A percentile compares a stretch with the other conserved stretches of the same genome.
These are phyloP conservation scores for Aspergillus tamarii DNA, from an alignment of 2,329 filamentous ascomycete genomes.

Conservation along the genomic window DNA sequence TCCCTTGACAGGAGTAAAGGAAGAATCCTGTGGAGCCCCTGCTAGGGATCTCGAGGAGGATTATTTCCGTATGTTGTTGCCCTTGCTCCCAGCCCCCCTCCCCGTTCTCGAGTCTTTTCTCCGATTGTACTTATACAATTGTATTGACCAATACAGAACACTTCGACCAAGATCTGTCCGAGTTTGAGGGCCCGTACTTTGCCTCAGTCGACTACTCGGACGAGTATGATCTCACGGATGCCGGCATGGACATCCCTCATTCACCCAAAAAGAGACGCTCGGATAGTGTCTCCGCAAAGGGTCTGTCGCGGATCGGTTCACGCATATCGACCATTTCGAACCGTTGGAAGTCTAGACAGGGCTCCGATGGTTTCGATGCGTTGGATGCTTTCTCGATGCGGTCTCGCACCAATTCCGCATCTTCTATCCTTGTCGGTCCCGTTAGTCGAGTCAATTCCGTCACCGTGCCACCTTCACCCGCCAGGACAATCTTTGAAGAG, in stretches of 20 bases:
- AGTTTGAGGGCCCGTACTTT: conserved; percentile 35
- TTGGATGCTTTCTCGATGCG: conserved; percentile 36
- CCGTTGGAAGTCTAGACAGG: conserved; percentile 43
- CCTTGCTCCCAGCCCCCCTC: conserved; percentile 20
- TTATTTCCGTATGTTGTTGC: conserved; percentile 70
- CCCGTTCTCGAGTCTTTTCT: conserved; percentile 4
- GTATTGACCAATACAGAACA: conserved; percentile 33
- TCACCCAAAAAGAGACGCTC: conserved; percentile 59
- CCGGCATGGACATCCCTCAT: conserved; percentile 61
- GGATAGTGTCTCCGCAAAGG: conserved; percentile 51
- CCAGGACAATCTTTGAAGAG: conserved; percentile 66
- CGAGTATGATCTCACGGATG: conserved; percentile 60
- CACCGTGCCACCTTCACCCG: conserved; percentile 62
- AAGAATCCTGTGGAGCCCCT: conserved; percentile 74
- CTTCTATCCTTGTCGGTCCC: conserved; percentile 43
- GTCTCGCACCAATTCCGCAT: conserved; percentile 48
- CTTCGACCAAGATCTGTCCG: conserved; percentile 37
- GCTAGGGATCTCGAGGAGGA: conserved; percentile 57
- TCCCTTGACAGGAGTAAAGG: conserved; percentile 77
- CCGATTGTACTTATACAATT: not conserved
- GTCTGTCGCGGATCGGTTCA: conserved; percentile 65
- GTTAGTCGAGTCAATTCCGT: conserved; percentile 53
- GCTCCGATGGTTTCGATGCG: conserved; percentile 37
- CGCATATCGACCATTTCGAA: conserved; percentile 75
- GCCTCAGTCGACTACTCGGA: conserved; percentile 34